Conservation (phyloP, 768 basidiomycete species). For the Botryobasidium botryosum region DNA sequence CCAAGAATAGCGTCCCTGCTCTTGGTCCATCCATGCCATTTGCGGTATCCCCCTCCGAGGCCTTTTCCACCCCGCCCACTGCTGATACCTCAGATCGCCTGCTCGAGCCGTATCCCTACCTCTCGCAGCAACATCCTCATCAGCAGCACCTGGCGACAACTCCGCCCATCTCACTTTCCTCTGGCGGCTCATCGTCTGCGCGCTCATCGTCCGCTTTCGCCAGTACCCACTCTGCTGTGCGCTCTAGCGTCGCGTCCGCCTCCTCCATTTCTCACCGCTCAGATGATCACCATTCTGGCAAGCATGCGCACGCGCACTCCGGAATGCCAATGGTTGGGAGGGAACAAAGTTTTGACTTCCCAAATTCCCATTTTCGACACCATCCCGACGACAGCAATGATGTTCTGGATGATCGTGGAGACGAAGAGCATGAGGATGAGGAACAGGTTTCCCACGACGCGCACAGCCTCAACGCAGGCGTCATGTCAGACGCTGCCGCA, state of each 20-base stretch:
- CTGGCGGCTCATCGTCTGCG: conserved; percentile 48
- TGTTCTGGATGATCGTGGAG: conserved; percentile 17
- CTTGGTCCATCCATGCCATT: too few species aligned
- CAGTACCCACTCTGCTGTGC: conserved; percentile 28
- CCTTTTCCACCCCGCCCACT: not conserved
- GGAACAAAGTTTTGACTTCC: too few species aligned
- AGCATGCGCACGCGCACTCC: too few species aligned
- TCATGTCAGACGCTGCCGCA: conserved; percentile 43
- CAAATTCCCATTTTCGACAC: conserved; percentile 32
- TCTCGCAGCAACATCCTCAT: conserved; percentile 26
- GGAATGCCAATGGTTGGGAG: too few species aligned
- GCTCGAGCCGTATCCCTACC: conserved; percentile 57
- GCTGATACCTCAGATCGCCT: conserved; percentile 38
- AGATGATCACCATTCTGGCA: too few species aligned
- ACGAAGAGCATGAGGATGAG: conserved; percentile 27
- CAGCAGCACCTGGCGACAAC: conserved; percentile 30
- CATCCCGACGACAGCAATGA: conserved; percentile 32
- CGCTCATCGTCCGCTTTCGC: conserved; percentile 59
- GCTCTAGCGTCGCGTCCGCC: conserved; percentile 27
- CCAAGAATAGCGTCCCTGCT: not conserved
- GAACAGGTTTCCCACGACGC: conserved; percentile 37
- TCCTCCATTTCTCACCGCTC: conserved; percentile 26
- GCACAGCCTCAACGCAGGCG: conserved; percentile 6
- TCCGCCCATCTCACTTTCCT: conserved; percentile 43
- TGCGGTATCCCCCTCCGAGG: not conserved